Evolutionary conservation across 306 rosid species (phyloP).

Genomic region (Acacia confusa): DNA sequence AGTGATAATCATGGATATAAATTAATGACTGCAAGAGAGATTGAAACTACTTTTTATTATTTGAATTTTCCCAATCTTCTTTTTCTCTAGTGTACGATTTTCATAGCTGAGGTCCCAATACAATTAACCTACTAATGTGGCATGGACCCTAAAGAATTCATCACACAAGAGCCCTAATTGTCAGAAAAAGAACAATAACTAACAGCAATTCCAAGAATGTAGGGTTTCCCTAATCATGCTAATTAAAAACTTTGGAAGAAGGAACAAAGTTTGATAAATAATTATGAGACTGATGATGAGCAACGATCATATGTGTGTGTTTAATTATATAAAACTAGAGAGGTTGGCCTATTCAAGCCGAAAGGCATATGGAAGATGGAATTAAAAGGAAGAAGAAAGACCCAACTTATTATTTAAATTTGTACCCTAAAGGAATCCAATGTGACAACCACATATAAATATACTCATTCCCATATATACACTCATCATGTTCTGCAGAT

Average conservation of each 20-base stretch:
- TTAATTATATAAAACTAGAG: background rate
- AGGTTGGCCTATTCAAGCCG: slow-evolving; percentile 26
- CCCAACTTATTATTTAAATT: slow-evolving; percentile 6
- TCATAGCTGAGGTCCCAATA: background rate
- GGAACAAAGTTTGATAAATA: slow-evolving; percentile 5
- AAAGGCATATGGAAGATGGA: slow-evolving; percentile 15
- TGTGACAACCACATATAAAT: slow-evolving; percentile 24
- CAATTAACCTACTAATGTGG: background rate
- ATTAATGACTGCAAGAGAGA: background rate
- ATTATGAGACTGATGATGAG: slow-evolving; percentile 37
- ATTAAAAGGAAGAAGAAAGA: slow-evolving; percentile 10
- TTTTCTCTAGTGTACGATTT: background rate
- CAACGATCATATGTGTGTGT: slow-evolving; percentile 14
- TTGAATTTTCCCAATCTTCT: background rate
- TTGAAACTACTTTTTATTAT: background rate
- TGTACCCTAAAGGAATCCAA: slow-evolving; percentile 36
- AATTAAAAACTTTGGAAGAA: background rate
- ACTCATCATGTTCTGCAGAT: background rate
- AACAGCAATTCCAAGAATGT: background rate
- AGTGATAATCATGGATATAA: background rate
- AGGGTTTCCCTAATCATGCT: slow-evolving; percentile 15
- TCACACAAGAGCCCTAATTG: background rate
- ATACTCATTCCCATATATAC: slow-evolving; percentile 7
- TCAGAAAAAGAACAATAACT: background rate
- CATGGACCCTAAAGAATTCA: background rate